Evolutionary conservation across 2,329 filamentous ascomycete species (phyloP), one percentile per base, ranked within the genome.

Genomic region (Ophiocordyceps sinensis): DNA sequence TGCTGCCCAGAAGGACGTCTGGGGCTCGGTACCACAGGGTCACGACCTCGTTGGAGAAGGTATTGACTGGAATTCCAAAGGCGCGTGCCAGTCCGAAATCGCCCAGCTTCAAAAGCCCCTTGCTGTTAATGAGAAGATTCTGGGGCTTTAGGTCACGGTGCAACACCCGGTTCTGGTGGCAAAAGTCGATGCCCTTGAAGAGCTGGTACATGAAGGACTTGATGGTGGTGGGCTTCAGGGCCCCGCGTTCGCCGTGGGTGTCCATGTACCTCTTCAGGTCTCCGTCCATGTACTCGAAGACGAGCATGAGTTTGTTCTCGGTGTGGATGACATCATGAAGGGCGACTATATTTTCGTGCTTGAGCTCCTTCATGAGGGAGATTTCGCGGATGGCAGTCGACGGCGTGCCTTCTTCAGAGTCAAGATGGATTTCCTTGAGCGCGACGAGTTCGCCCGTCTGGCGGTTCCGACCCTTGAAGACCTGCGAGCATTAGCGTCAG

Each of bases 171-270:
- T 96, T 96, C 53, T 94, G 85, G 65, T 98, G 91, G 66, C 91
- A 98, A 60, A 96, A 98, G 46, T 91, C 88, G 55, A 96, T 95
- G 42, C 91, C 91, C 54, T 85, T 81, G 46, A 96, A 77, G 28
- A 98, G 77, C 66, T 98, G 91, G 65, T 89, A 91, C 89, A 96
- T 96, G 73, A 96, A 98, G 21, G 86, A 93, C 67, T 96, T 96
- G 74, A 98, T 95, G 42, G 86, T 91, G 42, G 75, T 67, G 32
- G 86, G 84, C 59, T 94, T 88, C 42, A 98, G 72, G 38, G 87
- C 85, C 46, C 91, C 89, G 40, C 87, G 76, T 52, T 95, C 86
- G 54, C 88, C 87, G 44, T 87, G 75, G 7, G 81, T 85, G 60
- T 98, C 91, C 91, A 98, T 98, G 65, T 95, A 96, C 58, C 93